phyloP scores from a whole-genome alignment of 164 flowering plant genomes.

The Magnolia sinica region DNA sequence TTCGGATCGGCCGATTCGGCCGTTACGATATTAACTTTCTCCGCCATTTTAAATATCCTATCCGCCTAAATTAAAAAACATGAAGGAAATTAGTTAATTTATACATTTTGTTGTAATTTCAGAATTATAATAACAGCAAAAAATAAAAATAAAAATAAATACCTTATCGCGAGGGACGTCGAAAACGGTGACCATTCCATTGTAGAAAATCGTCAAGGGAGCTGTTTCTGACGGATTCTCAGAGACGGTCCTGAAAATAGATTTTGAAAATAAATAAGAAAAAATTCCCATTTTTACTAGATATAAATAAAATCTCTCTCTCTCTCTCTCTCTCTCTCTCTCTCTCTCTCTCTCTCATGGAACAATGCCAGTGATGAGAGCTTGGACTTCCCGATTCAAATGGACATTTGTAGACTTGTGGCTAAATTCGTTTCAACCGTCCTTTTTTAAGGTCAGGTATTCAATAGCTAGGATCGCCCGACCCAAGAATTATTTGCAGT shows the following conservation, averaged over 20 bases:
- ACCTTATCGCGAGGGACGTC: conserved; percentile 28
- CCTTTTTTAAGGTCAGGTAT: too few species aligned
- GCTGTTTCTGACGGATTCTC: conserved; percentile 18
- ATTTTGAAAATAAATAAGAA: background rate
- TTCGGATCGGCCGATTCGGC: conserved; percentile 18
- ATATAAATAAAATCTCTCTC: background rate
- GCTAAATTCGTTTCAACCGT: background rate
- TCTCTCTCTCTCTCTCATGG: too few species aligned
- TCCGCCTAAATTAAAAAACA: conserved; percentile 38
- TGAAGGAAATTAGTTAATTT: background rate
- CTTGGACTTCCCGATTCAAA: too few species aligned
- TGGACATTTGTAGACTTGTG: background rate
- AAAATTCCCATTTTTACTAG: background rate
- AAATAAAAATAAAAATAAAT: background rate
- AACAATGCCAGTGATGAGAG: too few species aligned
- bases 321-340: background rate
- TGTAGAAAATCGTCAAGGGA: conserved; percentile 48
- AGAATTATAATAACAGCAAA: background rate
- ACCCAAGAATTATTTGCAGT: too few species aligned
- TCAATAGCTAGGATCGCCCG: too few species aligned
- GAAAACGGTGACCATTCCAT: conserved; percentile 30
- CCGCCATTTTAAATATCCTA: conserved; percentile 46
- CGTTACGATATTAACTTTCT: conserved; percentile 20
- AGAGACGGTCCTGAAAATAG: background rate
- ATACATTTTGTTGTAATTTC: background rate